phyloP scores from a whole-genome alignment of 495 filamentous ascomycete genomes.

The Astrocystis sublimbata region DNA sequence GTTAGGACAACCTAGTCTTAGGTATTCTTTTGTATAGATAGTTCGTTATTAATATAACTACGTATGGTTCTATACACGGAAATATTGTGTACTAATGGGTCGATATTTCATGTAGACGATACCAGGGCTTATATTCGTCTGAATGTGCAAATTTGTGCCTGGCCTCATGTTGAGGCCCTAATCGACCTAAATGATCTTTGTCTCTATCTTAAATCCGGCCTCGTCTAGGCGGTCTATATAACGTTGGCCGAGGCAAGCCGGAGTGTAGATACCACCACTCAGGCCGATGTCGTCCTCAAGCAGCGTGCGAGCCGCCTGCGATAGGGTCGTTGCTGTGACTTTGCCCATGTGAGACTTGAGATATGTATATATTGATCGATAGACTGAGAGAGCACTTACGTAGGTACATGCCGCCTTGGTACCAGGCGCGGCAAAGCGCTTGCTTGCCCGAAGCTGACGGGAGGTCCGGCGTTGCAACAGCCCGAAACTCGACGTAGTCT shows the following conservation, averaged over 20 bases:
- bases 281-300: conserved; percentile 63
- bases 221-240: conserved; percentile 70
- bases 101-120: too few species aligned
- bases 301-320: conserved; percentile 71
- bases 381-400: conserved; percentile 40
- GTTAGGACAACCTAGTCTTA: too few species aligned
- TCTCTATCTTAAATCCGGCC: conserved; percentile 65
- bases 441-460: conserved; percentile 41
- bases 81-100: too few species aligned
- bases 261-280: conserved; percentile 72
- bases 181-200: conserved; percentile 41
- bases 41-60: too few species aligned
- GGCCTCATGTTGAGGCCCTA: too few species aligned
- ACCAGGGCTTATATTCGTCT: too few species aligned
- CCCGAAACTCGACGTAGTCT: conserved; percentile 65
- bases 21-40: too few species aligned
- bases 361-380: not conserved
- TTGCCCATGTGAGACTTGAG: conserved; percentile 23
- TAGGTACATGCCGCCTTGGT: conserved; percentile 64
- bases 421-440: conserved; percentile 61
- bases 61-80: too few species aligned
- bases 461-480: conserved; percentile 63
- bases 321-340: conserved; percentile 68
- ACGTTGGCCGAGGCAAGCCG: conserved; percentile 77
- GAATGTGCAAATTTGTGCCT: too few species aligned